These are phyloP conservation scores for Gliomastix tumulicola DNA, from an alignment of 2,329 filamentous ascomycete species.

Conservation along the genomic window DNA sequence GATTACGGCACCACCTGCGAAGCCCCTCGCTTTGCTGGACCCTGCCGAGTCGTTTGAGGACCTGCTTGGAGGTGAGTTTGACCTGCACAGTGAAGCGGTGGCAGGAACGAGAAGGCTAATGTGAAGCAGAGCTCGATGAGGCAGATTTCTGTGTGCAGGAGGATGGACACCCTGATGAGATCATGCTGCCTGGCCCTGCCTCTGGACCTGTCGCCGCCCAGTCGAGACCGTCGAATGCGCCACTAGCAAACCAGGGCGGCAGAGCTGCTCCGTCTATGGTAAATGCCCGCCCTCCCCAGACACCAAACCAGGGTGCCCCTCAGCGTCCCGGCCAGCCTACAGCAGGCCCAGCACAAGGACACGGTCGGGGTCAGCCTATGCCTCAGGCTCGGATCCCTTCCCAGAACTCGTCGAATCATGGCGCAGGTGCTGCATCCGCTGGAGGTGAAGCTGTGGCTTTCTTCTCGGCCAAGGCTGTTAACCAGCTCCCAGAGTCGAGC, in stretches of 20 bases:
- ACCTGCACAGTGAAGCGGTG: slow-evolving; percentile 25
- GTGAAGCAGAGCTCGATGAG: slow-evolving; percentile 61
- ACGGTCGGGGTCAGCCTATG: no score
- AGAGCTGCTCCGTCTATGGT: background rate
- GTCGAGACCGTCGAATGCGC: no score
- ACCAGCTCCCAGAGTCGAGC: slow-evolving; percentile 39
- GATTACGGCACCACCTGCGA: background rate
- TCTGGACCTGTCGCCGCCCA: slow-evolving; percentile 7
- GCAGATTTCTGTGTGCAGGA: slow-evolving; percentile 66
- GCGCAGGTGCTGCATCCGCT: slow-evolving; percentile 8
- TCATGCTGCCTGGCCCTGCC: slow-evolving; percentile 39
- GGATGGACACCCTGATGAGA: slow-evolving; percentile 69
- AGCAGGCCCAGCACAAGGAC: no score
- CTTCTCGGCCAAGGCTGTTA: slow-evolving; percentile 63
- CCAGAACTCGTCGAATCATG: no score
- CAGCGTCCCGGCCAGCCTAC: no score
- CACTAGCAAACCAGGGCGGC: no score
- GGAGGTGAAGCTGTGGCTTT: slow-evolving; percentile 47
- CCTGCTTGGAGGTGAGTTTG: slow-evolving; percentile 39
- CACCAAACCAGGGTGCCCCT: slow-evolving; percentile 16
- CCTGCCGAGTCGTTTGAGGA: slow-evolving; percentile 42
- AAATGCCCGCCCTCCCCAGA: slow-evolving; percentile 18
- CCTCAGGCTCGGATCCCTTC: no score
- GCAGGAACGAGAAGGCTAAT: slow-evolving; percentile 28
- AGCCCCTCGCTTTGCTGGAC: slow-evolving; percentile 15